A percentile compares a stretch with the other conserved stretches of the same genome.
phyloP scores from a whole-genome alignment of 1,139 yeast species.

The Diutina neorugosa region DNA sequence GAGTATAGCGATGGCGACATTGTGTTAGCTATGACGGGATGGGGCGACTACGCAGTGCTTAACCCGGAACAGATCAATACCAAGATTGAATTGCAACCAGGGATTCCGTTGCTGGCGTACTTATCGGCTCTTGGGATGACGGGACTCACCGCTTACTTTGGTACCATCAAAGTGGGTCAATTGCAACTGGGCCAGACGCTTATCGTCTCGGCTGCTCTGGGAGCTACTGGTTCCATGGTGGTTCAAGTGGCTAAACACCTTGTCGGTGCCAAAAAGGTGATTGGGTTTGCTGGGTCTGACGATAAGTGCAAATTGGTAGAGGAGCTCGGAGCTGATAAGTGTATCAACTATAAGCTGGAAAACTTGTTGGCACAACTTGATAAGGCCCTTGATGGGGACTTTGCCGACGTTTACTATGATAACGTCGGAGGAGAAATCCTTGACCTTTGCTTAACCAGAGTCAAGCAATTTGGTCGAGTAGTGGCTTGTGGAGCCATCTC shows the following conservation, averaged over 20 bases:
- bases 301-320: conserved; percentile 46
- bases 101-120: conserved; percentile 9
- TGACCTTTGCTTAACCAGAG: conserved; percentile 29
- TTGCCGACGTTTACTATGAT: conserved; percentile 39
- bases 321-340: conserved; percentile 41
- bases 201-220: conserved; percentile 55
- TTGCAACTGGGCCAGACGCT: conserved; percentile 25
- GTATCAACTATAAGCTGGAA: conserved; percentile 42
- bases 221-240: conserved; percentile 54
- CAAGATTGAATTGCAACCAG: conserved; percentile 12
- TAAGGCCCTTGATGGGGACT: conserved; percentile 26
- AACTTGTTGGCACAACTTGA: conserved; percentile 29
- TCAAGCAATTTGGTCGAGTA: conserved; percentile 32
- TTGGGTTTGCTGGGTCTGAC: conserved; percentile 54
- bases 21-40: conserved; percentile 21
- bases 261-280: conserved; percentile 41
- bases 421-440: conserved; percentile 56
- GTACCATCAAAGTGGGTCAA: conserved; percentile 33
- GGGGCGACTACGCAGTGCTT: conserved; percentile 29
- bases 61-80: conserved; percentile 8
- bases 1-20: conserved; percentile 32
- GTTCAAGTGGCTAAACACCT: conserved; percentile 47
- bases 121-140: conserved; percentile 43
- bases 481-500: conserved; percentile 55
- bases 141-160: conserved; percentile 52